Percentiles rank a stretch among this genome's conserved stretches.
Evolutionary conservation across 1,284 basidiomycete species (phyloP).

Genomic region (Ceratobasidium sp.): DNA sequence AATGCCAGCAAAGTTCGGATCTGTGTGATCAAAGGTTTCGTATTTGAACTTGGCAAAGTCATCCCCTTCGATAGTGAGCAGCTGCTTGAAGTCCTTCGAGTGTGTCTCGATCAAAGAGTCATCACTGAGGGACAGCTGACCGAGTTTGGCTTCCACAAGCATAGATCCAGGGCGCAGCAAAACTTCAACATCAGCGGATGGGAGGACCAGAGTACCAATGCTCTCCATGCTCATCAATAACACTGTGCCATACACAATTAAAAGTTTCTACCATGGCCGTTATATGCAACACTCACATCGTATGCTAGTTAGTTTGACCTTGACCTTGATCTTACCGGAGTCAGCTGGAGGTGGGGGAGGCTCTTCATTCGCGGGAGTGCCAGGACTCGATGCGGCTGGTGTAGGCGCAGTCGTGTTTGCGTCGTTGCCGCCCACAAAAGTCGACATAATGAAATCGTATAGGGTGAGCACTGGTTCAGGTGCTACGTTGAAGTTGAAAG

Average conservation of each 20-base stretch:
- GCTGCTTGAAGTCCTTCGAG: constrained; percentile 79
- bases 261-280: constrained; percentile 1
- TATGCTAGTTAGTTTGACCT: constrained; percentile 87
- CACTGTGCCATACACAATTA: constrained; percentile 56
- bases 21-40: constrained; percentile 81
- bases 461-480: constrained; percentile 91
- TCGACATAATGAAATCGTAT: constrained; percentile 98
- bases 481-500: constrained; percentile 88
- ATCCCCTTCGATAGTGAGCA: constrained; percentile 94
- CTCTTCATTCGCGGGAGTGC: constrained; percentile 27
- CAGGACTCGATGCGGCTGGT: constrained; percentile 7
- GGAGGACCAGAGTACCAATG: constrained; percentile 88
- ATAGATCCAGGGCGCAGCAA: constrained; percentile 79
- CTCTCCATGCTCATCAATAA: constrained; percentile 81
- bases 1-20: constrained; percentile 77
- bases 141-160: constrained; percentile 83
- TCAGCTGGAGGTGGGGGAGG: constrained; percentile 41
- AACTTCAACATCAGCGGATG: constrained; percentile 89
- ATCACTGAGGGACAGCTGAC: constrained; percentile 85
- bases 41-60: constrained; percentile 96
- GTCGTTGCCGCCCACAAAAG: constrained; percentile 74
- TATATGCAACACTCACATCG: constrained; percentile 62
- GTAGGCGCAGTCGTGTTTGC: constrained; percentile 38
- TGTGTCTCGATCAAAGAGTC: constrained; percentile 66
- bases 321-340: constrained; percentile 77